These are phyloP conservation scores for Collybia sordida DNA, from an alignment of 768 basidiomycete species.

Conservation along the genomic window DNA sequence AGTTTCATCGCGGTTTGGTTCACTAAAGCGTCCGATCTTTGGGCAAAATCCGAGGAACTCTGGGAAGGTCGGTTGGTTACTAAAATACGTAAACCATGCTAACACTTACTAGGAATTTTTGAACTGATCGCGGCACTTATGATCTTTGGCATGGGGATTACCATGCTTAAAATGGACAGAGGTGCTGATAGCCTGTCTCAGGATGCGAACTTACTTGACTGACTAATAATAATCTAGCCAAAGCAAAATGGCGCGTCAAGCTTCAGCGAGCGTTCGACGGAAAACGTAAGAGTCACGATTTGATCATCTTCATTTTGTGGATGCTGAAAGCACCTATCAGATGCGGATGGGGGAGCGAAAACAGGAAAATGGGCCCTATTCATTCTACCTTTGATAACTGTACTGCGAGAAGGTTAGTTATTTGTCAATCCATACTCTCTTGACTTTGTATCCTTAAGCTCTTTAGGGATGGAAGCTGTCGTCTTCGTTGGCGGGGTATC, in stretches of 20 bases:
- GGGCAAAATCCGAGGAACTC: constrained; percentile 79
- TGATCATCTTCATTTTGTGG: neutral
- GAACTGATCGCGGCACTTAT: constrained; percentile 70
- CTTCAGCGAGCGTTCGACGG: constrained; percentile 75
- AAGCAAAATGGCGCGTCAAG: constrained; percentile 93
- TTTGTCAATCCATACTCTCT: neutral
- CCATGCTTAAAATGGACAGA: constrained; percentile 94
- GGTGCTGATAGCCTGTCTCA: constrained; percentile 26
- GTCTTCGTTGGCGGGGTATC: constrained; percentile 94
- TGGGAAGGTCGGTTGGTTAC: constrained; percentile 78
- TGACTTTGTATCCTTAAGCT: neutral
- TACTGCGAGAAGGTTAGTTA: constrained; percentile 79
- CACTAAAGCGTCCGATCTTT: constrained; percentile 83
- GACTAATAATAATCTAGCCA: constrained; percentile 41
- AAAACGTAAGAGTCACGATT: constrained; percentile 35
- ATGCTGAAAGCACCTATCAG: constrained; percentile 20
- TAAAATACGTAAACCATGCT: neutral
- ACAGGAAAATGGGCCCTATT: constrained; percentile 87
- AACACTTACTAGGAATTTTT: constrained; percentile 52
- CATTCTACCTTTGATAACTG: constrained; percentile 86
- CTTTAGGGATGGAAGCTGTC: constrained; percentile 78
- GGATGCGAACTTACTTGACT: neutral
- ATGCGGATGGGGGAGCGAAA: constrained; percentile 44
- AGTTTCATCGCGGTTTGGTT: constrained; percentile 94
- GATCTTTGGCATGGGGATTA: constrained; percentile 92